Conservation (phyloP, 495 filamentous ascomycete species). For the Hyaloscypha variabilis region DNA sequence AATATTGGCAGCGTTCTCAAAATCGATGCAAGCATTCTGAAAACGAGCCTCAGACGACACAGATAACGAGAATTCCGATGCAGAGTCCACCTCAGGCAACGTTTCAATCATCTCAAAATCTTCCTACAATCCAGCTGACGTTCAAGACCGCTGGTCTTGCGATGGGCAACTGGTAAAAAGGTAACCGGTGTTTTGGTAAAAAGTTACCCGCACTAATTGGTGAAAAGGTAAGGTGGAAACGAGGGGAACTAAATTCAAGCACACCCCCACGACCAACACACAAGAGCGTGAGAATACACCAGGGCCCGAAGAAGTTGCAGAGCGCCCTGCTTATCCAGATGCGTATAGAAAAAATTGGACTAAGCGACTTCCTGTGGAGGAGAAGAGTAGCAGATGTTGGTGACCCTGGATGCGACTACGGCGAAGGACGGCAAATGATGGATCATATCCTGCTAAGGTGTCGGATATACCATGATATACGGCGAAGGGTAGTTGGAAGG, state of each 20-base stretch:
- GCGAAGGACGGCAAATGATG: constrained; percentile 21
- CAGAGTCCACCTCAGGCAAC: no score
- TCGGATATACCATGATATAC: constrained; percentile 6
- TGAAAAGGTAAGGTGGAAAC: no score
- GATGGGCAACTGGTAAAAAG: no score
- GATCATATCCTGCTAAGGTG: constrained; percentile 25
- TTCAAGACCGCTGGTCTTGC: no score
- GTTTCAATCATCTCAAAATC: no score
- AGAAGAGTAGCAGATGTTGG: constrained; percentile 23
- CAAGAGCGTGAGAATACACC: constrained; percentile 4
- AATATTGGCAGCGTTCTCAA: no score
- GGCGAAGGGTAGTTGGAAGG: constrained; percentile 1
- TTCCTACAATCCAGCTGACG: no score
- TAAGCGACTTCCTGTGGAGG: constrained; percentile 28
- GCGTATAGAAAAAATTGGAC: constrained; percentile 30
- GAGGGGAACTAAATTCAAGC: background rate
- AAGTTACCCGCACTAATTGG: no score
- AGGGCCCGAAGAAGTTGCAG: constrained; percentile 17
- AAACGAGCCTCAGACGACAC: no score
- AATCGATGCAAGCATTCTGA: no score
- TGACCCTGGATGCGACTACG: constrained; percentile 21
- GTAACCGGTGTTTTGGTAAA: no score
- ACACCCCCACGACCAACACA: constrained; percentile 7
- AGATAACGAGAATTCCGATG: no score
- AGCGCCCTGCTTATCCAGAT: constrained; percentile 27